Evolutionary conservation across 768 basidiomycete species (phyloP), one percentile per base, ranked within the genome.

Genomic region (Cyclocybe cylindracea): DNA sequence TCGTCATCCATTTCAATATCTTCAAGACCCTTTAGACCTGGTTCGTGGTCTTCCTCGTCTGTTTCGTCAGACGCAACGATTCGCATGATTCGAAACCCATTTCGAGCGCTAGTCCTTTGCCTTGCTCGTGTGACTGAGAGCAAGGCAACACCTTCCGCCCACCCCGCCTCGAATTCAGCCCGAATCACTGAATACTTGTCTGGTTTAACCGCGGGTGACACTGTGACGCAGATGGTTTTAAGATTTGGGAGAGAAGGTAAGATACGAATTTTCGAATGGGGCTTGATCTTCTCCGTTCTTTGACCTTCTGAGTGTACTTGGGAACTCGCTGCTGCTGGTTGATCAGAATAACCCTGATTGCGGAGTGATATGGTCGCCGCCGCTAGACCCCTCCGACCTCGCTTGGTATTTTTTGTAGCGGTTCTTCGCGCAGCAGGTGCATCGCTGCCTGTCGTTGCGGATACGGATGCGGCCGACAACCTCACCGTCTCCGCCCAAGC

Each of bases 321-420:
- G 24, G 24, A 24, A 24, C 24, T 24, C 24, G 24, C 24, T 24
- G 24, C 24, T 24, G 24, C 24, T 24, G 24, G 24, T 24, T 5
- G 24, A 24, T 24, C 24, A 24, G 24, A 24, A 24, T 24, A 24
- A 24, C 5, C 61, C 5, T 62, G 54, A 16, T 66, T 65, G n/a
- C 79, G 73, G 43, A 90, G 56, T 4, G 86, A 86, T 56, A 90
- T 77, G 3, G 84, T 81, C 5, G 89, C 78, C 1, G 79, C 80
- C 3, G 86, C 83, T n/a, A 90, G 54, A 7, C 86, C 86, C n/a
- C 16, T 76, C 35, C 87, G 74, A 13, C 86, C 87, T 29, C 65
- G 71, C 68, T 70, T 56, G 60, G 53, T 65, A 53, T 51, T n/a
- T 18, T 39, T 36, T 18, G 16, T 8, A 8, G 40, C n/a, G 16